Percentiles rank a stretch among this genome's conserved stretches.
These are phyloP conservation scores for Emergomyces pasteurianus DNA, from an alignment of 2,329 filamentous ascomycete species.

Conservation along the genomic window DNA sequence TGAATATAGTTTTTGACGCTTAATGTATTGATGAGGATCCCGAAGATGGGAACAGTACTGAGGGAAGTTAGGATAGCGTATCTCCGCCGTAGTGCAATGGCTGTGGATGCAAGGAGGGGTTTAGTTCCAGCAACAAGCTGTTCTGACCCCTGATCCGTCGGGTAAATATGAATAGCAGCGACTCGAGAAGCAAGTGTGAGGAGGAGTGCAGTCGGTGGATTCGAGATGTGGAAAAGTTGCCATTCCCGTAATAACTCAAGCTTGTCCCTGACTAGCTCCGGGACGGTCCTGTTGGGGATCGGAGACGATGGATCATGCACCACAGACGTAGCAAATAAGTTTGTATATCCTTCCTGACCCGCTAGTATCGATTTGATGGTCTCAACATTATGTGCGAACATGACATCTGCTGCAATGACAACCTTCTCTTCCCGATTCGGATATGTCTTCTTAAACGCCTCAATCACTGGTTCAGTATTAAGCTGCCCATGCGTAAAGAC, in stretches of 20 bases:
- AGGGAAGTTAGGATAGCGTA: conserved; percentile 79
- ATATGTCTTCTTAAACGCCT: conserved; percentile 58
- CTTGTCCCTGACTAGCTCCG: conserved; percentile 35
- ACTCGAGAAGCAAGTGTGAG: conserved; percentile 79
- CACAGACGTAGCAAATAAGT: conserved; percentile 58
- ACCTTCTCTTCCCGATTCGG: conserved; percentile 51
- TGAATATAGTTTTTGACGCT: conserved; percentile 81
- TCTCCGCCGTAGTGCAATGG: conserved; percentile 61
- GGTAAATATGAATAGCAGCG: conserved; percentile 64
- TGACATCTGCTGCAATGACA: conserved; percentile 80
- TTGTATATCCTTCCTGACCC: conserved; percentile 51
- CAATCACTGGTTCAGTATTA: conserved; percentile 45
- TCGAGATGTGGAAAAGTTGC: conserved; percentile 73
- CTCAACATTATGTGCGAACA: conserved; percentile 64
- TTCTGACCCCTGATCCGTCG: conserved; percentile 35
- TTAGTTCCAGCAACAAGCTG: conserved; percentile 19
- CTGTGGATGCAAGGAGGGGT: conserved; percentile 38
- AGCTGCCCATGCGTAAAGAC: conserved; percentile 71
- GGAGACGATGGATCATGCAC: conserved; percentile 65
- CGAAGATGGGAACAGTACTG: conserved; percentile 70
- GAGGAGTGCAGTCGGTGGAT: conserved; percentile 69
- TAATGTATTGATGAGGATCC: conserved; percentile 91
- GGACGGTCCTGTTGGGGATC: conserved; percentile 73
- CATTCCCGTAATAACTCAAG: conserved; percentile 48
- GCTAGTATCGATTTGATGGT: conserved; percentile 44